Evolutionary conservation across 352 stramenopile species (phyloP), one percentile per base, ranked within the genome.

Genomic region (Elongisporangium senticosum): DNA sequence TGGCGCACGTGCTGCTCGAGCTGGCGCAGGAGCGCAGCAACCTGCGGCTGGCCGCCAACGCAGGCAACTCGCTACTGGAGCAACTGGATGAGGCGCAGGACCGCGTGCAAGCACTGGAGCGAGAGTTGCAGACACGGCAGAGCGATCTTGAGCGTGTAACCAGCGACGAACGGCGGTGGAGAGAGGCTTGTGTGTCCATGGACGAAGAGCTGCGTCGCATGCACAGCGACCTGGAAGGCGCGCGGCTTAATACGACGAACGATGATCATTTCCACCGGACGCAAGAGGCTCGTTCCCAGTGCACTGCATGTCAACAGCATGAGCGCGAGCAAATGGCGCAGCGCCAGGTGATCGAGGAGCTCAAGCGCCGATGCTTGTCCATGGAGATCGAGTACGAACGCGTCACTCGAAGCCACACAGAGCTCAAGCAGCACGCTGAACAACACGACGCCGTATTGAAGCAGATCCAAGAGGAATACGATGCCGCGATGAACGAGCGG

Each of bases 51-150:
- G 79, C 79, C 23, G 79, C 79, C 2, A 71, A 62, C 19, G 76
- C 76, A 11, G 79, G 79, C 17, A 86, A 79, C 26, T 61, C 58
- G 39, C 63, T 89, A 40, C 61, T 87, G 8, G 61, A 81, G 26
- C 71, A 85, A 58, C 63, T 86, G 0, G 39, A 43, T 10, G 58
- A 56, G 22, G 64, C 62, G n/a, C 55, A 61, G 3, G 63, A 72
- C 19, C 69, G 84, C 14, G n/a, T 13, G 7, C 64, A 69, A 20
- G 57, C 75, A 39, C 24, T 81, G 7, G 57, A 77, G 47, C 23
- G 43, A 40, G 64, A 55, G 7, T 63, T 74, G 39, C 26, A 58
- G 51, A 62, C 74, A 5, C 51, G 66, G 0, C 33, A 43, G 13
- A 43, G 33, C 33, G 33, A 43, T 43, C 33, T 43, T 43, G 33